phyloP scores from a whole-genome alignment of 1,139 yeast species.

The Lodderomyces theae region DNA sequence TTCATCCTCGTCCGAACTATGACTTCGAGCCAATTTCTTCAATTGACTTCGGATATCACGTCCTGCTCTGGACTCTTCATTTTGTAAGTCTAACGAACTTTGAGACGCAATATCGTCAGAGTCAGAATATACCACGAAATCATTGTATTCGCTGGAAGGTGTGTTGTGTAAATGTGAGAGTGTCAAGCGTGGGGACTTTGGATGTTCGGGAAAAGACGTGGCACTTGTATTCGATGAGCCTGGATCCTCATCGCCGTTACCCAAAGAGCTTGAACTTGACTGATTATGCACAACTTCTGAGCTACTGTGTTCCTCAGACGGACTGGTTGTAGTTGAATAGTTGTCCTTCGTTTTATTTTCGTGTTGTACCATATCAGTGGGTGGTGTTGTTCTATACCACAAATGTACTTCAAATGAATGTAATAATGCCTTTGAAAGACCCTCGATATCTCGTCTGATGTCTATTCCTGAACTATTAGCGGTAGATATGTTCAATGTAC shows the following conservation, averaged over 20 bases:
- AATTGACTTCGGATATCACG: slow-evolving; percentile 2
- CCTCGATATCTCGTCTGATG: no score
- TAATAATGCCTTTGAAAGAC: no score
- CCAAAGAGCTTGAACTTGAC: slow-evolving; percentile 2
- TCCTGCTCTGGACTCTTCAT: slow-evolving; percentile 8
- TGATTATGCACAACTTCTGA: not conserved
- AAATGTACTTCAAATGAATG: no score
- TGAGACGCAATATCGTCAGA: slow-evolving; percentile 37
- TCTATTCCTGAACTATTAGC: no score
- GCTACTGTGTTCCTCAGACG: not conserved
- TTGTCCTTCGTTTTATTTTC: not conserved
- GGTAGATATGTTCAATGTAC: no score
- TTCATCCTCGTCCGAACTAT: slow-evolving; percentile 13
- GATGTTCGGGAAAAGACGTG: slow-evolving; percentile 14
- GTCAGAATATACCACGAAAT: slow-evolving; percentile 37
- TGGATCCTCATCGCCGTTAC: not conserved
- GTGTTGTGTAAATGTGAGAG: slow-evolving; percentile 2
- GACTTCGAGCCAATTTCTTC: slow-evolving; percentile 2
- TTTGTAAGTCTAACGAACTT: slow-evolving; percentile 26
- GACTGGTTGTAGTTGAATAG: not conserved
- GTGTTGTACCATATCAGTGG: not conserved
- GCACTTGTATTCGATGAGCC: slow-evolving; percentile 10
- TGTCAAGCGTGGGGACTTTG: slow-evolving; percentile 22
- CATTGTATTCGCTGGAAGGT: slow-evolving; percentile 20
- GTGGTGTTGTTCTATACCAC: no score